Base-by-base conservation (phyloP, 1,139 yeast genomes). In the Debaryomyces udenii region DNA sequence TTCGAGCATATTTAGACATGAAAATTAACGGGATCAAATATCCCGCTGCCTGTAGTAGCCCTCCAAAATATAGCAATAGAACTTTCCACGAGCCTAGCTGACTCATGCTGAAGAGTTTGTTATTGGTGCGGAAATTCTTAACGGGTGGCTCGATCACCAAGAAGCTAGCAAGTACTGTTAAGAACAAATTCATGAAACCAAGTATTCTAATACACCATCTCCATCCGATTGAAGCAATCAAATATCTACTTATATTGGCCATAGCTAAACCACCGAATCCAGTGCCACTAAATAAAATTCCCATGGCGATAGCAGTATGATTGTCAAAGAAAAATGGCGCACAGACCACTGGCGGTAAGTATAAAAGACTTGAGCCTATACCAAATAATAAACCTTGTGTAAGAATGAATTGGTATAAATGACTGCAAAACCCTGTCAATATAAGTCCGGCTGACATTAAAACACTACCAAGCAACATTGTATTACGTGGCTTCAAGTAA, bases 241-340 rank as follows among this genome's bases (percentile, higher is more conserved):
- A 53, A 14, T 43, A 52, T 24, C 68, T 49, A 1, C 67, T 54
- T 4, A 68, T 41, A 5, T 69, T 63, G 1, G 74, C 74, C 51
- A 69, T 49, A 0, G 59, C 61, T 32, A 71, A 53, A 2, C 71
- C 76, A 3, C 77, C 77, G 34, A 70, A 50, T 4, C 76, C 76
- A 0, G 75, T 62, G 2, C 77, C 77, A 9, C 72, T 54, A 42
- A 70, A 69, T 4, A 70, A 50, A 11, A 68, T 40, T 1, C 76
- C 76, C 65, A 68, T 59, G 1, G 76, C 76, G 39, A 66, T 57
- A 6, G 70, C 75, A 41, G 76, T 50, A 41, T 64, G 64, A 30
- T 56, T 51, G 26, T 55, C 55, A 47, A 64, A 71, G 44, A 57
- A 70, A 4, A 65, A 64, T 2, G 76, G 76, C 2, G 70, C 69